Base-by-base conservation (phyloP, 805 yeast genomes). In the Kazachstania taianensis region DNA sequence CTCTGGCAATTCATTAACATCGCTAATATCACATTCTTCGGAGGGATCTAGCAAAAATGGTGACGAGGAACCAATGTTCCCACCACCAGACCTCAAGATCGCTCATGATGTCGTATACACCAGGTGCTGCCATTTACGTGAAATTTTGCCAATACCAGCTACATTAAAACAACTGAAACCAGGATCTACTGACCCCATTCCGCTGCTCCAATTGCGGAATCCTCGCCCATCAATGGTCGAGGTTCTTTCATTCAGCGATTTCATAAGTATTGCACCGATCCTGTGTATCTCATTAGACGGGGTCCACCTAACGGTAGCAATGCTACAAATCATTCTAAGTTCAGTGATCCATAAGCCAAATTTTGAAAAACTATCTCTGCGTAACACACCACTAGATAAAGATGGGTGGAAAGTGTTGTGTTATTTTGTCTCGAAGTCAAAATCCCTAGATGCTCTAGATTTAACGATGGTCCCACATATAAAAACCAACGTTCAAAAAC, bases 211-310 rank as follows among this genome's bases (percentile, higher is more conserved):
- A 47, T 55, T 89, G 41, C 69, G 85, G 51, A 87, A 87, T 48
- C 94, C 95, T 3, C 67, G 75, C 35, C 97, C 97, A 0, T 82
- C 96, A 0, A 63, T 82, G 68, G 78, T 87, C 33, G 97, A 87
- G 57, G 72, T 87, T 20, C 72, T 82, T 46, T 76, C 96, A 0
- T 83, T 87, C 51, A 74, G 94, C 12, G 97, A 87, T 56, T 89
- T 87, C 47, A 61, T 87, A 19, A 67, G 94, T 33, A 75, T 85
- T 36, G 92, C 94, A 0, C 95, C 96, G 0, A 71, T 87, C 5
- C 65, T 77, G 15, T 78, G 86, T 53, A 56, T 87, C 5, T 73
- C 84, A 0, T 61, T 89, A 23, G 96, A 87, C 61, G 89, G 94
- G 36, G 87, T 82, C 20, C 61, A 69, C 8, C 57, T 89, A 25